Evolutionary conservation across 805 yeast species (phyloP).

Genomic region (Wickerhamiella lipophila): DNA sequence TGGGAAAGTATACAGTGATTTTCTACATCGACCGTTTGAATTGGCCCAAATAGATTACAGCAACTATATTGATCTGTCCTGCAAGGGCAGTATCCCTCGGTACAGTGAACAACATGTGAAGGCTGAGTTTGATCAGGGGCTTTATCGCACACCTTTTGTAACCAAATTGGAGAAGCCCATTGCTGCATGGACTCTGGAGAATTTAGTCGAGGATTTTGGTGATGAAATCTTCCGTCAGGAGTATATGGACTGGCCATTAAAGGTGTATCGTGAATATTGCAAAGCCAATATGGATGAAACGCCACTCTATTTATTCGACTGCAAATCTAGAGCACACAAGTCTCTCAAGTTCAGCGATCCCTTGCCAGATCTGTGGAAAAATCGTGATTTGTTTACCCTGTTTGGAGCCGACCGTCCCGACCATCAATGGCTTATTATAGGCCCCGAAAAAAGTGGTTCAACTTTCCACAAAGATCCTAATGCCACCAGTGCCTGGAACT

Average conservation of each 20-base stretch:
- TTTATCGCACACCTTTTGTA: slow-evolving; percentile 54
- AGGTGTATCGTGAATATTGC: slow-evolving; percentile 49
- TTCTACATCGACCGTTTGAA: slow-evolving; percentile 72
- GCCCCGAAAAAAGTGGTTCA: slow-evolving; percentile 72
- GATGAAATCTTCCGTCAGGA: slow-evolving; percentile 65
- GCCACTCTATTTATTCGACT: slow-evolving; percentile 77
- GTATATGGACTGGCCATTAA: slow-evolving; percentile 65
- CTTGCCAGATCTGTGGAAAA: slow-evolving; percentile 32
- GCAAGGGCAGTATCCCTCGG: slow-evolving; percentile 11
- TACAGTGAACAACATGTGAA: slow-evolving; percentile 33
- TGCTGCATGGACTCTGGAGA: slow-evolving; percentile 57
- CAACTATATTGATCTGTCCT: slow-evolving; percentile 33
- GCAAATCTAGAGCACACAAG: slow-evolving; percentile 55
- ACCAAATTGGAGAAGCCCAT: slow-evolving; percentile 31
- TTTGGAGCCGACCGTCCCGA: slow-evolving; percentile 55
- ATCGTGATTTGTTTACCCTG: slow-evolving; percentile 47
- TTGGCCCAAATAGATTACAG: slow-evolving; percentile 58
- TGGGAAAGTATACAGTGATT: slow-evolving; percentile 55
- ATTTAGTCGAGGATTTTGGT: slow-evolving; percentile 43
- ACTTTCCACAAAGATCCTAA: slow-evolving; percentile 92
- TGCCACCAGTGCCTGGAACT: slow-evolving; percentile 83
- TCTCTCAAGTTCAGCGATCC: slow-evolving; percentile 48
- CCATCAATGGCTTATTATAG: slow-evolving; percentile 82
- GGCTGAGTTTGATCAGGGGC: slow-evolving; percentile 35
- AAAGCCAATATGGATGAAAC: slow-evolving; percentile 58